These are phyloP conservation scores for Podaxis sp. DNA, from an alignment of 768 basidiomycete genomes.

Conservation along the genomic window DNA sequence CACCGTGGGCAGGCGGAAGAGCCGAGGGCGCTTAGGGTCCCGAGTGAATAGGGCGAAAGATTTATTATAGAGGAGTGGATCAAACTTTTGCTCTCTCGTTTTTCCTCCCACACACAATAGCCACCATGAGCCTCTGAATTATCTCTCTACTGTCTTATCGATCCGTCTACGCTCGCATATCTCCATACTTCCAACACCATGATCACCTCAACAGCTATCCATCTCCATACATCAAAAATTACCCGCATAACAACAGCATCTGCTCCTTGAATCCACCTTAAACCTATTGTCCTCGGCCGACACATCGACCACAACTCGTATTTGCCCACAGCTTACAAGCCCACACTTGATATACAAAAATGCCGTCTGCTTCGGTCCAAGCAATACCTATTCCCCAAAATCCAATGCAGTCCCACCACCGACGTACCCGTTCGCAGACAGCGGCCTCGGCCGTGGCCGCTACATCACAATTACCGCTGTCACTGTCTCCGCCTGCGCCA, in stretches of 20 bases:
- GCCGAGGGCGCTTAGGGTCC: constrained; percentile 7
- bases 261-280: background rate
- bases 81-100: background rate
- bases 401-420: background rate
- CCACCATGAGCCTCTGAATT: constrained; percentile 10
- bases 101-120: background rate
- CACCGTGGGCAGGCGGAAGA: background rate
- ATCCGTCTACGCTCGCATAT: background rate
- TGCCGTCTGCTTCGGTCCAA: background rate
- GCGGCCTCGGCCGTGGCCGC: constrained; percentile 2
- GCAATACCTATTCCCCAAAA: background rate
- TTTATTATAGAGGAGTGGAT: constrained; percentile 8
- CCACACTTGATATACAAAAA: background rate
- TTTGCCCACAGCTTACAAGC: background rate
- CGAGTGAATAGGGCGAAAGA: constrained; percentile 5
- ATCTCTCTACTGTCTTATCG: background rate
- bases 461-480: background rate
- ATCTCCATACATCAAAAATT: background rate
- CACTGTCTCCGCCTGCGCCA: background rate
- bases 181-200: constrained; percentile 1
- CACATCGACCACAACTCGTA: background rate
- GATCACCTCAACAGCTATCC: constrained; percentile 1
- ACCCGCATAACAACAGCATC: background rate
- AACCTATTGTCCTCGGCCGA: background rate
- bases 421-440: background rate